Conservation (phyloP, 2,329 filamentous ascomycete species). For the Botrytis pseudocinerea region DNA sequence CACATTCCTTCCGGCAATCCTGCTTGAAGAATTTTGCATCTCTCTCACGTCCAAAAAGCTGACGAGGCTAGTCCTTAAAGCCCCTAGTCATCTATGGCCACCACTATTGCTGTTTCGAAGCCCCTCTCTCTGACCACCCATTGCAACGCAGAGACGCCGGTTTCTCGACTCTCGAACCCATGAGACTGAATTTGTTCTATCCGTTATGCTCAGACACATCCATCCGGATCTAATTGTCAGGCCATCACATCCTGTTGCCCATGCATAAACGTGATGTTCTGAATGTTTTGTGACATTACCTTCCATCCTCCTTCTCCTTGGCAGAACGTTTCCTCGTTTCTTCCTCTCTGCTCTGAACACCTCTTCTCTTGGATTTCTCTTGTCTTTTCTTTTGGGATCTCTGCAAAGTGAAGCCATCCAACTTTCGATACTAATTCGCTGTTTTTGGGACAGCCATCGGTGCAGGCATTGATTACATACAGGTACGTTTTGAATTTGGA, state of each 20-base stretch:
- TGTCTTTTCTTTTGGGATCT: neutral
- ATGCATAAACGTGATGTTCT: constrained; percentile 28
- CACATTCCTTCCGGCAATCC: neutral
- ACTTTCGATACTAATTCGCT: constrained; percentile 32
- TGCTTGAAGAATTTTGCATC: neutral
- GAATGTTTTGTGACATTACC: constrained; percentile 14
- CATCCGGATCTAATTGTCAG: constrained; percentile 27
- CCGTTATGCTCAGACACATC: constrained; percentile 13
- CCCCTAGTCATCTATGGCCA: neutral
- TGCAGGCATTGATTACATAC: constrained; percentile 42
- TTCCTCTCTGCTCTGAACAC: constrained; percentile 24
- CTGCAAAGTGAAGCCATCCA: constrained; percentile 23
- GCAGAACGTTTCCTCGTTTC: constrained; percentile 20
- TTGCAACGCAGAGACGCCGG: constrained; percentile 27
- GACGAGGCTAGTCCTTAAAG: neutral
- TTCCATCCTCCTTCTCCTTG: constrained; percentile 21
- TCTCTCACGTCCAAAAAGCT: neutral
- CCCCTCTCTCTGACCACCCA: constrained; percentile 26
- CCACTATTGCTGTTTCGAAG: constrained; percentile 26
- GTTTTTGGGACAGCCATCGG: constrained; percentile 37
- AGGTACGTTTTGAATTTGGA: constrained; percentile 32
- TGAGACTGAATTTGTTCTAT: constrained; percentile 24
- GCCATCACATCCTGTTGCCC: constrained; percentile 21
- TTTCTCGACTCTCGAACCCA: constrained; percentile 14
- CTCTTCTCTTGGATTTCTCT: constrained; percentile 1